These are phyloP conservation scores for Ogataea methylovora DNA, from an alignment of 805 yeast genomes.

Conservation along the genomic window DNA sequence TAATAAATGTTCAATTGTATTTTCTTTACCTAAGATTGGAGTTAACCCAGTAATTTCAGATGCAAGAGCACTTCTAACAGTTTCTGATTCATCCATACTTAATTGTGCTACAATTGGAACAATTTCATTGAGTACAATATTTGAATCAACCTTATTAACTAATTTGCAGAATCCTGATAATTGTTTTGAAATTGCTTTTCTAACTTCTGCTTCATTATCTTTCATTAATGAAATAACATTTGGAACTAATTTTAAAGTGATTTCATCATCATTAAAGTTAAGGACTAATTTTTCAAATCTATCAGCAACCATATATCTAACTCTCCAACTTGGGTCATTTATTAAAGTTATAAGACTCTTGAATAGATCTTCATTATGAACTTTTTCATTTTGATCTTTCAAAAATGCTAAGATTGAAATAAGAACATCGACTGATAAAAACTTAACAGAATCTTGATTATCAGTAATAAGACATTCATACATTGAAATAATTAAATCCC, in stretches of 20 bases:
- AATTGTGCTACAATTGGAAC: constrained; percentile 78
- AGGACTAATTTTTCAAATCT: constrained; percentile 68
- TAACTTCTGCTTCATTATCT: constrained; percentile 94
- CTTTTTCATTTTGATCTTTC: constrained; percentile 45
- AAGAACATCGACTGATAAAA: constrained; percentile 80
- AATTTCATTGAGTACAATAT: constrained; percentile 56
- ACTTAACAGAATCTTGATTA: constrained; percentile 91
- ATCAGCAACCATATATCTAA: constrained; percentile 97
- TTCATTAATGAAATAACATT: constrained; percentile 73
- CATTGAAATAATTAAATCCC: constrained; percentile 77
- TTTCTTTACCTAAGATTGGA: constrained; percentile 76
- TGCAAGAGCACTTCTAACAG: constrained; percentile 90
- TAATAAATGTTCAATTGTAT: constrained; percentile 71
- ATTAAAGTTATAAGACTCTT: constrained; percentile 63
- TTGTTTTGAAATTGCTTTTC: constrained; percentile 91
- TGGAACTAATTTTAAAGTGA: constrained; percentile 54
- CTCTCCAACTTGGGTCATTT: constrained; percentile 94
- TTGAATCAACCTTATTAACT: constrained; percentile 31
- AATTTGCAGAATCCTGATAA: constrained; percentile 66
- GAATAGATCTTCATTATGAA: constrained; percentile 58
- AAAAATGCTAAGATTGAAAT: constrained; percentile 72
- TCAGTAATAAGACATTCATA: constrained; percentile 72
- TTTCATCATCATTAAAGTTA: constrained; percentile 50
- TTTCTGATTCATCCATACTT: constrained; percentile 86
- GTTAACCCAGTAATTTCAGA: constrained; percentile 81